These are phyloP conservation scores for Saksenaea oblongispora DNA, from an alignment of 371 early-diverging fungal genomes.

Conservation along the genomic window DNA sequence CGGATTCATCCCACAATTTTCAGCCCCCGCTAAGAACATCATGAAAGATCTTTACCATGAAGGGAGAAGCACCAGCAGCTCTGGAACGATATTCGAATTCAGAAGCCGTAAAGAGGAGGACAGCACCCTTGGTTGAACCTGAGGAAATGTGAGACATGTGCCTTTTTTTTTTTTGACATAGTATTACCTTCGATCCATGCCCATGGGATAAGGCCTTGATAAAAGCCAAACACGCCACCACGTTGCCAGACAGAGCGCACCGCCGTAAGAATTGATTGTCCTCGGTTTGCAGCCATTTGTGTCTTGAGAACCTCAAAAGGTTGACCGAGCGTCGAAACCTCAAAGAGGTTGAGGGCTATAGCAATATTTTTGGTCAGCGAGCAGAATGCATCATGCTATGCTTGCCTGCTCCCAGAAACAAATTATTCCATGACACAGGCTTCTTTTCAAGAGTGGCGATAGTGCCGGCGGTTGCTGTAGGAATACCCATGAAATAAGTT, in stretches of 20 bases:
- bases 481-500: conserved; percentile 8
- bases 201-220: conserved; percentile 84
- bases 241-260: conserved; percentile 71
- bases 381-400: conserved; percentile 1
- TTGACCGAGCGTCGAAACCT: conserved; percentile 87
- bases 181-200: conserved; percentile 85
- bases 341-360: conserved; percentile 72
- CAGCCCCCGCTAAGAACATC: no score
- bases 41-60: conserved; percentile 38
- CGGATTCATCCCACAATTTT: neutral
- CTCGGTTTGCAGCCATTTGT: conserved; percentile 86
- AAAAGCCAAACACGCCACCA: conserved; percentile 83
- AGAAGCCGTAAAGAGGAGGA: conserved; percentile 88
- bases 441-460: conserved; percentile 57
- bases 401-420: conserved; percentile 65
- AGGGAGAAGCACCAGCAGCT: conserved; percentile 59
- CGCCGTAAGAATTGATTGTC: conserved; percentile 64
- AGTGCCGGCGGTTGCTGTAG: conserved; percentile 24
- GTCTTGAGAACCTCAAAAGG: conserved; percentile 93
- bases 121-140: conserved; percentile 82
- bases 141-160: no score
- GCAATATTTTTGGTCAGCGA: neutral
- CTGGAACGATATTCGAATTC: conserved; percentile 85
- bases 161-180: no score
- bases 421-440: conserved; percentile 64